A percentile compares a stretch with the other conserved stretches of the same genome.
phyloP scores from a whole-genome alignment of 2,329 filamentous ascomycete genomes.

The Fusarium guadeloupense region DNA sequence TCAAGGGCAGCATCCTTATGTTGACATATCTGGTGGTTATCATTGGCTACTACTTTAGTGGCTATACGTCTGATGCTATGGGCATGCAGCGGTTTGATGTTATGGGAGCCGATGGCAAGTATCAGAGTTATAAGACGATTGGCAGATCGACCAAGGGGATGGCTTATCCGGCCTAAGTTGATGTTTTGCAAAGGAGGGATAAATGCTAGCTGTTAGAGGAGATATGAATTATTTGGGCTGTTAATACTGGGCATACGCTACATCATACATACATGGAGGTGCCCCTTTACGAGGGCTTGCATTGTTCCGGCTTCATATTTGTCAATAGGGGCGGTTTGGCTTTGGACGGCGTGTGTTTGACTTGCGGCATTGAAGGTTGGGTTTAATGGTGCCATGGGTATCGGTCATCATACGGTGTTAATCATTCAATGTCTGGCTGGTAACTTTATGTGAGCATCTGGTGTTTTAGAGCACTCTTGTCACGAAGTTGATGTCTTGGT shows the following conservation, averaged over 20 bases:
- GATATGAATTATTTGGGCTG: conserved; percentile 9
- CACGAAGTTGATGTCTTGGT: neutral
- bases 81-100: conserved; percentile 63
- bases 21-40: conserved; percentile 93
- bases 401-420: conserved; percentile 20
- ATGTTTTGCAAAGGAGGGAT: neutral
- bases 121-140: conserved; percentile 63
- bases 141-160: conserved; percentile 54
- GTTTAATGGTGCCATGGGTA: conserved; percentile 4
- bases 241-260: conserved; percentile 33
- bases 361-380: conserved; percentile 4
- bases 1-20: conserved; percentile 96
- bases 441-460: neutral
- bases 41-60: conserved; percentile 88
- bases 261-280: conserved; percentile 16
- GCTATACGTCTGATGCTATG: conserved; percentile 58
- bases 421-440: conserved; percentile 4
- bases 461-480: neutral
- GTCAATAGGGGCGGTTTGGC: conserved; percentile 7
- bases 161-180: conserved; percentile 40
- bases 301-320: conserved; percentile 19
- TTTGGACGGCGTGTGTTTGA: neutral
- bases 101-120: conserved; percentile 60
- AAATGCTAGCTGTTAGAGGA: neutral
- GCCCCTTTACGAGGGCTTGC: conserved; percentile 3